Base-by-base conservation (phyloP, 2,329 filamentous ascomycete species). In the Calycina marina region DNA sequence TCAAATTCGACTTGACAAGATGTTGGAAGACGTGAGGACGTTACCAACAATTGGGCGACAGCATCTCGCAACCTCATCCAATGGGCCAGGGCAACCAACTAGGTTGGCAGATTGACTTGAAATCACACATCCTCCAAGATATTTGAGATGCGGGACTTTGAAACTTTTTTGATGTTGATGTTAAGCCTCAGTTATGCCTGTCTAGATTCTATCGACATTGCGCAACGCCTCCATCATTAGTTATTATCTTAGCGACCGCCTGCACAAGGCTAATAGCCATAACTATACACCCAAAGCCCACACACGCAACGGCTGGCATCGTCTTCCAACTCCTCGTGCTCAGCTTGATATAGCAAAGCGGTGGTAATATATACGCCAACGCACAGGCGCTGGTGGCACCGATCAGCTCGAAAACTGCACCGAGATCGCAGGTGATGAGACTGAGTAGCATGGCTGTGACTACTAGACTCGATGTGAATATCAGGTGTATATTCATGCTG, bases 381-480 rank as follows among this genome's bases (percentile, higher is more conserved):
- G 84, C 85, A 46, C 86, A 90, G 3, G 90, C 90, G 52, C 82
- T 92, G 20, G 90, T 98, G 5, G 90, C 85, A 40, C 90, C 90
- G 36, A 98, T 90, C 12, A 98, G 65, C 60, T 98, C 90, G 51
- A 98, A 94, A 1, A 98, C 88, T 27, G 82, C 72, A 32, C 90
- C 90, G 3, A 98, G 65, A 53, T 98, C 90, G 58, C 90, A 96
- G 1, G 86, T 96, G 39, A 93, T 53, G 35, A 98, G 63, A 39
- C 80, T 79, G 34, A 96, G 54, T 5, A 61, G 60, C 69, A 90
- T 80, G 32, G 88, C 81, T 14, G 69, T 63, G 4, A 83, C 62
- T n/a, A 96, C 82, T 15, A 96, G 66, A 4, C 72, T 63, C 1
- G 84, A 85, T 43, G 80, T 93, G 54, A 96, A 80, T 37, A 92